Conservation (phyloP, 345 rosid genomes). For the Bruguiera gymnorhiza region DNA sequence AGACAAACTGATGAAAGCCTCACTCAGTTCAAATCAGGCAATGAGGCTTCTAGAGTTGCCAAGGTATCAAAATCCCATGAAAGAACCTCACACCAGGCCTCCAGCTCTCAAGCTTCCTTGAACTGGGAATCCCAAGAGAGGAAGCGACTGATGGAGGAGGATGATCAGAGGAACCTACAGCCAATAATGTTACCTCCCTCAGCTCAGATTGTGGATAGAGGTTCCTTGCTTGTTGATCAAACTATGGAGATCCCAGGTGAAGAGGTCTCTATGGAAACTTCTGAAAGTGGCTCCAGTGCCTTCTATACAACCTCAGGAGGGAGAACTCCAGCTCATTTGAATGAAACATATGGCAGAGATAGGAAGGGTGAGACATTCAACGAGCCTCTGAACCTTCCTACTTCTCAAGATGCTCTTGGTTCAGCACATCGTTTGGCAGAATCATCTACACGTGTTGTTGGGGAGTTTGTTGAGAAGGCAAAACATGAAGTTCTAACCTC, state of each 20-base stretch:
- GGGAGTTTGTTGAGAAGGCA: slow-evolving; percentile 71
- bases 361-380: slow-evolving; percentile 27
- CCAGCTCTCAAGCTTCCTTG: slow-evolving; percentile 42
- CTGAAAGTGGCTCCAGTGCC: slow-evolving; percentile 43
- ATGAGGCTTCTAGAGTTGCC: slow-evolving; percentile 26
- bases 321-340: slow-evolving; percentile 23
- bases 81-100: slow-evolving; percentile 31
- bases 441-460: slow-evolving; percentile 49
- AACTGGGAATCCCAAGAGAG: slow-evolving; percentile 32
- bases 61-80: slow-evolving; percentile 29
- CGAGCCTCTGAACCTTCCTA: slow-evolving; percentile 27
- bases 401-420: slow-evolving; percentile 57
- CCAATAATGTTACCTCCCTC: slow-evolving; percentile 52
- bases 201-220: slow-evolving; percentile 45
- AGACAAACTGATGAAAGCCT: slow-evolving; percentile 33
- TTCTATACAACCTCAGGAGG: slow-evolving; percentile 30
- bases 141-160: slow-evolving; percentile 36
- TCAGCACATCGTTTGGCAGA: slow-evolving; percentile 63
- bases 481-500: slow-evolving; percentile 48
- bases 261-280: slow-evolving; percentile 36
- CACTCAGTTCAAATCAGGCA: slow-evolving; percentile 29
- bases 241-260: slow-evolving; percentile 30
- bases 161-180: slow-evolving; percentile 40
- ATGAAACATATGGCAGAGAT: slow-evolving; percentile 29
- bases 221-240: slow-evolving; percentile 26